Conservation (phyloP, 306 rosid genomes). For the Trifolium repens region DNA sequence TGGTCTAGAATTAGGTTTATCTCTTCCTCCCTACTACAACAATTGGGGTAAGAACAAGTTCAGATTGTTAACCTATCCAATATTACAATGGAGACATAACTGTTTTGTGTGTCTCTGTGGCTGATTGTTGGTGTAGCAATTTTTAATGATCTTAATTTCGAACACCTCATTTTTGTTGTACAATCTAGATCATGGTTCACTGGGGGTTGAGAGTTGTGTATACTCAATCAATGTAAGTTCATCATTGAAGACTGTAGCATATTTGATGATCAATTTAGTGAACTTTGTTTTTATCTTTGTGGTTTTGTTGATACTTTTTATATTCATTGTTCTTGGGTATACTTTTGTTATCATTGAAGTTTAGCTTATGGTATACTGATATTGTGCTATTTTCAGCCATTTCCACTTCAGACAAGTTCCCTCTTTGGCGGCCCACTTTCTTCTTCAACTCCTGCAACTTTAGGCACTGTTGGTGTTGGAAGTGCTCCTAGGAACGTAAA, state of each 20-base stretch:
- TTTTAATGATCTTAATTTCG: not conserved
- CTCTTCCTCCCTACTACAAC: not conserved
- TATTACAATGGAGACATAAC: not conserved
- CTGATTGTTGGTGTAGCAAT: not conserved
- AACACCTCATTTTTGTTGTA: not conserved
- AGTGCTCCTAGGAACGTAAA: conserved; percentile 84
- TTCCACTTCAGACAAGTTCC: conserved; percentile 85
- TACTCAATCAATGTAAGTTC: conserved; percentile 10
- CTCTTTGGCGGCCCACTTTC: conserved; percentile 72
- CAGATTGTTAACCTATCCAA: conserved; percentile 1
- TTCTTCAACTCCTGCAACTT: conserved; percentile 61
- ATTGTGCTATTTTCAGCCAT: conserved; percentile 70
- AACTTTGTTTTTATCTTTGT: conserved; percentile 9
- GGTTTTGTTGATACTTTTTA: conserved; percentile 26
- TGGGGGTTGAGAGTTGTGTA: not conserved
- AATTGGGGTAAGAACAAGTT: not conserved
- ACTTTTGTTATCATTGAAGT: no score
- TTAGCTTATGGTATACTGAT: conserved; percentile 5
- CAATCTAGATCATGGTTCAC: not conserved
- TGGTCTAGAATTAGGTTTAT: not conserved
- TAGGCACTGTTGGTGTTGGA: conserved; percentile 84
- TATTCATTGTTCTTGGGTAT: conserved; percentile 21
- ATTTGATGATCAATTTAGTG: conserved; percentile 22
- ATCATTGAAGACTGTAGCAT: conserved; percentile 16
- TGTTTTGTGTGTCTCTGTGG: not conserved